Conservation (phyloP, 2,329 filamentous ascomycete genomes). For the Sphaerostilbella broomeana region DNA sequence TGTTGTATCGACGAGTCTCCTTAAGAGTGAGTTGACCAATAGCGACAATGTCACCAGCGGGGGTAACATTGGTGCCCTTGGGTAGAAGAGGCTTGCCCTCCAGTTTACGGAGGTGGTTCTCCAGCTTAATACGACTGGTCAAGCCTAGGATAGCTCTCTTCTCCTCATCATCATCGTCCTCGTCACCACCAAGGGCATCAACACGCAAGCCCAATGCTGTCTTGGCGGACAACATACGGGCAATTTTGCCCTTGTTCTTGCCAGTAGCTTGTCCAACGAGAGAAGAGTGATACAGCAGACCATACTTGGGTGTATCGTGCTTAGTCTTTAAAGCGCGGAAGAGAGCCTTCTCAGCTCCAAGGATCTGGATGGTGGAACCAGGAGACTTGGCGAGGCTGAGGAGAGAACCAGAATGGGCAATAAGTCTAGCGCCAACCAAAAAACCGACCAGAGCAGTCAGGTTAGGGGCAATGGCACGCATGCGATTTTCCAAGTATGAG, state of each 20-base stretch:
- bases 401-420: conserved; percentile 89
- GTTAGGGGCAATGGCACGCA: conserved; percentile 96
- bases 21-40: conserved; percentile 85
- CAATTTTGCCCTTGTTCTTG: conserved; percentile 99
- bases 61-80: conserved; percentile 67
- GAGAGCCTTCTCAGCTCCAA: conserved; percentile 96
- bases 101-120: conserved; percentile 67
- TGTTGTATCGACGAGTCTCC: conserved; percentile 90
- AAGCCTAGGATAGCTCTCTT: conserved; percentile 79
- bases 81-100: conserved; percentile 86
- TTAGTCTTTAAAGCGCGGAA: conserved; percentile 99
- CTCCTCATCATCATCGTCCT: conserved; percentile 74
- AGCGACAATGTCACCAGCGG: conserved; percentile 57
- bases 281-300: conserved; percentile 86
- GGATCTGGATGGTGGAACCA: conserved; percentile 93
- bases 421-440: conserved; percentile 87
- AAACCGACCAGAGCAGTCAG: conserved; percentile 89
- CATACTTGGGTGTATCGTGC: conserved; percentile 98
- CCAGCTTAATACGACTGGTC: conserved; percentile 62
- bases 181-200: conserved; percentile 60
- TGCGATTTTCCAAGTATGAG: conserved; percentile 82
- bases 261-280: conserved; percentile 95
- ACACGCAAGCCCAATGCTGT: conserved; percentile 87
- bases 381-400: conserved; percentile 93
- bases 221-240: conserved; percentile 91